Evolutionary conservation across 75 land plant genomes (phyloP).

Genomic region (Cupressus sempervirens): DNA sequence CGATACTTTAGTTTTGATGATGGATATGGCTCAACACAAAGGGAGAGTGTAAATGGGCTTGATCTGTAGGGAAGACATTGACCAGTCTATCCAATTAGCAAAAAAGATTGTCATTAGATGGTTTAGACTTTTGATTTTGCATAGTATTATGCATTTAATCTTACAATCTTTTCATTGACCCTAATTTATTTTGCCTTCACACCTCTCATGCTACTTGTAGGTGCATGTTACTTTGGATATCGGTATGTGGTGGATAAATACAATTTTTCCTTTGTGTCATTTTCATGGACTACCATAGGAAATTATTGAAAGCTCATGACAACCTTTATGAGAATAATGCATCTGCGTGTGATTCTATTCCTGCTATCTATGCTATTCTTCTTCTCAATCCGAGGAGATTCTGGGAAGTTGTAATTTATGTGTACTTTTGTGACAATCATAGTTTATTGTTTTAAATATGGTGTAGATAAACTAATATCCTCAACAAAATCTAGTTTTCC

Average conservation of each 20-base stretch:
- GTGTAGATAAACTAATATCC: no score
- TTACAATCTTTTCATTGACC: constrained; percentile 83
- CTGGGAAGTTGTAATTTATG: constrained; percentile 66
- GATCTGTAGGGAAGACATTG: constrained; percentile 57
- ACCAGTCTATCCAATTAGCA: constrained; percentile 52
- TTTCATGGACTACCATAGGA: constrained; percentile 72
- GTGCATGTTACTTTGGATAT: constrained; percentile 80
- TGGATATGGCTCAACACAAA: constrained; percentile 9
- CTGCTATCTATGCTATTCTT: constrained; percentile 75
- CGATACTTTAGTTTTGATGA: constrained; percentile 7
- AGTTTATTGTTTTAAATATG: no score
- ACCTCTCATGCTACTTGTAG: constrained; percentile 77
- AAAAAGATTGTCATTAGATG: constrained; percentile 37
- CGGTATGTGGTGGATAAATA: no score
- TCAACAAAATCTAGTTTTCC: no score
- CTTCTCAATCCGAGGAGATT: constrained; percentile 81
- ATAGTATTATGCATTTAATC: constrained; percentile 85
- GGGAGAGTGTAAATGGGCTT: constrained; percentile 18
- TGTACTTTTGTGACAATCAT: no score
- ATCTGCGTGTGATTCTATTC: constrained; percentile 66
- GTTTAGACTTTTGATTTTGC: constrained; percentile 82
- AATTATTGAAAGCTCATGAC: constrained; percentile 89
- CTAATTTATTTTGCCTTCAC: constrained; percentile 76
- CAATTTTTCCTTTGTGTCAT: constrained; percentile 80
- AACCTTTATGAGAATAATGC: constrained; percentile 73